Evolutionary conservation across 1,139 yeast genomes (phyloP), one percentile per base, ranked within the genome.

Genomic region (Petasospora fabianii): DNA sequence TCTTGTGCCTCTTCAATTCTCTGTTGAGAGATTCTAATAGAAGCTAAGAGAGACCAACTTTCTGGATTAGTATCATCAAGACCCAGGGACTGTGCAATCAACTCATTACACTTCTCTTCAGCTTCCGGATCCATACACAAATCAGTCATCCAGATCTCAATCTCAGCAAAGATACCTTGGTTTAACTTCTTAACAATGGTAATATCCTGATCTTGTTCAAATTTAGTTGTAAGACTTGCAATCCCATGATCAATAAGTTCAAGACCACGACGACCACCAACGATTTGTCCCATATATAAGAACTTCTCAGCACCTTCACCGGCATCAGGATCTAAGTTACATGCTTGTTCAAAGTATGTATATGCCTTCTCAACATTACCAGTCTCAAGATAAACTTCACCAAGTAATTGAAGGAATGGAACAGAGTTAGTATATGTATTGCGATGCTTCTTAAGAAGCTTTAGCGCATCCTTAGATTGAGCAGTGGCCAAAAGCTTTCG

Each of bases 141-240:
- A 66, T 92, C 99, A 1, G 99, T 94, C 98, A 92, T 92, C 97
- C 97, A 92, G 45, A 94, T 86, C 62, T 92, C 99, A 54, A 92
- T 84, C 65, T 83, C 74, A 10, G 96, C 84, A 50, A 90, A 80
- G 22, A 87, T 68, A 0, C 94, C 96, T 56, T 80, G 84, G 49
- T 84, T 79, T 22, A 84, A 60, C 51, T 75, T 70, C 27, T 59
- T 60, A 1, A 56, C 54, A 35, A 66, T 52, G 11, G 48, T 30
- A 9, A 30, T 35, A 34, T 44, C 54, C 36, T 39, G 36, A 34
- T 44, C 54, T 36, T 39, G 55, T 50, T 45, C 58, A 32, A 62
- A 58, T 43, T 65, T 70, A 53, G 51, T 48, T 38, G 59, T 42
- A 37, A 58, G 38, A 50, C 58, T 17, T 40, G 72, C 66, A 35